Evolutionary conservation across 2,329 filamentous ascomycete genomes (phyloP), one percentile per base, ranked within the genome.

Genomic region (Plectosphaerella cucumerina): DNA sequence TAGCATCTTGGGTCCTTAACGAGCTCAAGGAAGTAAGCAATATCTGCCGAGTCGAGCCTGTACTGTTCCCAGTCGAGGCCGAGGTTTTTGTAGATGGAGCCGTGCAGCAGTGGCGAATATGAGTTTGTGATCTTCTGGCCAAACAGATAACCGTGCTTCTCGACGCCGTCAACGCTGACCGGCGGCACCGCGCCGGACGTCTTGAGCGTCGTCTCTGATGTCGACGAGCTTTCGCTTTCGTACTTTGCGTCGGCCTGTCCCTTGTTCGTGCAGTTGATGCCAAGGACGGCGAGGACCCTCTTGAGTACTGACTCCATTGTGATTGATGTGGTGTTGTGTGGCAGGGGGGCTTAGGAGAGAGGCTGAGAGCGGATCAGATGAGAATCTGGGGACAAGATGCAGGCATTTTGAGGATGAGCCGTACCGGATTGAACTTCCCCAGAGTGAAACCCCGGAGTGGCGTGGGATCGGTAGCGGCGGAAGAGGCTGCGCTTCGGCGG

Each of bases 1-100:
- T 84, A 86, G 65, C 84, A 87, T 57, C 77, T 71, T 15, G 80
- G 77, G 56, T 84, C 69, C 53, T 74, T 72, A 33, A 81, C 73
- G 8, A 86, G 69, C 18, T 70, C 56, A 20, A 82, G 62, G 58
- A 81, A 82, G 20, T 66, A 59, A 8, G 66, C 54, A 56, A 82
- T 73, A 56, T 78, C 71, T 26, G 66, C 66, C 3, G 78, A 80
- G 55, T 82, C 80, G 22, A 81, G 71, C 12, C 78, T 70, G 31
- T 73, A 60, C 57, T 82, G 78, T 50, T 67, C 71, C 75, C 79
- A 82, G 37, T 71, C 69, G 46, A 81, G 65, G 6, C 69, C 69
- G 3, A 82, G 66, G 8, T 73, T 64, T n/a, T 67, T 56, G 66
- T 81, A 84, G 52, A 84, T 73, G 47, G 76, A 69, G 55, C 70